Evolutionary conservation across 148 eudicot species (phyloP).

Genomic region (Rhododendron kiyosumense): DNA sequence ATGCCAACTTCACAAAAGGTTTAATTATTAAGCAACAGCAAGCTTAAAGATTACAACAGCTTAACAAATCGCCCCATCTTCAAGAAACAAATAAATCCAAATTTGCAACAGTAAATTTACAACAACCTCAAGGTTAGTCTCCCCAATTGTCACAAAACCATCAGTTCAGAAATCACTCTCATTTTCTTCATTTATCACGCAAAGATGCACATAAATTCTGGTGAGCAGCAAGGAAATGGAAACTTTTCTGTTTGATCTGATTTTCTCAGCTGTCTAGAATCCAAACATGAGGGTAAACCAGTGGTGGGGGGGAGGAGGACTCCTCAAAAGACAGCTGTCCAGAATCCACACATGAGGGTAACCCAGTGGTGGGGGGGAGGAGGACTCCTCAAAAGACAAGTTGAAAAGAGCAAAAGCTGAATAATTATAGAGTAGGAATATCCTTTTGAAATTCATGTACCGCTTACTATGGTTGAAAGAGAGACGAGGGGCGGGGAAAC

Average conservation of each 20-base stretch:
- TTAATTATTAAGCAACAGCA: background rate
- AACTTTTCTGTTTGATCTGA: background rate
- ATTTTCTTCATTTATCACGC: background rate
- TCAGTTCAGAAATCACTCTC: background rate
- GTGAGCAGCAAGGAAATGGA: background rate
- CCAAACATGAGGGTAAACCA: background rate
- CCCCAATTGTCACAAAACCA: background rate
- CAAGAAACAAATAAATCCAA: background rate
- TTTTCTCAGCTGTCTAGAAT: background rate
- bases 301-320: background rate
- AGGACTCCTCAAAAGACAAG: too few species aligned
- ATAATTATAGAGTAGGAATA: background rate
- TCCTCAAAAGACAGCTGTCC: too few species aligned
- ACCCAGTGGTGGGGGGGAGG: background rate
- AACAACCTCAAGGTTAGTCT: background rate
- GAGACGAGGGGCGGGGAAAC: too few species aligned
- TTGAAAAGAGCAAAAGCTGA: background rate
- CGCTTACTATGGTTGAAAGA: background rate
- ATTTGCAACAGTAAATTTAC: background rate
- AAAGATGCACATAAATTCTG: background rate
- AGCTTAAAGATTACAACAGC: background rate
- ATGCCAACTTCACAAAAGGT: background rate
- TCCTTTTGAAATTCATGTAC: background rate
- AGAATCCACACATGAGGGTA: background rate
- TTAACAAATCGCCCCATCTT: background rate